Percentiles rank a stretch among this genome's conserved stretches.
These are phyloP conservation scores for Ploettnerulaceae sp. DNA, from an alignment of 2,329 filamentous ascomycete species.

Conservation along the genomic window DNA sequence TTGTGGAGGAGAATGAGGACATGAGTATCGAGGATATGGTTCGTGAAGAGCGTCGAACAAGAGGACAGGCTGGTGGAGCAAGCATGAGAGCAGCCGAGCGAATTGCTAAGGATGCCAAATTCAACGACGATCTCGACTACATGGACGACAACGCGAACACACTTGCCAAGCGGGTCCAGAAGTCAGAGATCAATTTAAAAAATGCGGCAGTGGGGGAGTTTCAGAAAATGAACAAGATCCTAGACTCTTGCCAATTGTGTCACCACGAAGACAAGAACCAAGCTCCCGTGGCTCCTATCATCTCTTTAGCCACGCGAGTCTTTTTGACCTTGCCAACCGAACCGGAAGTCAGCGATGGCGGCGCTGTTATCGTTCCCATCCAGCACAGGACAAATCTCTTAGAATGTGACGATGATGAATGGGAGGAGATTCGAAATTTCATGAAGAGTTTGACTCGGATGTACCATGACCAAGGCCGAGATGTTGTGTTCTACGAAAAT, in stretches of 20 bases:
- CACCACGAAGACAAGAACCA: constrained; percentile 77
- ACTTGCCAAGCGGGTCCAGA: constrained; percentile 80
- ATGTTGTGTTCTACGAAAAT: constrained; percentile 97
- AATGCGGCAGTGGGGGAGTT: constrained; percentile 84
- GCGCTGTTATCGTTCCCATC: constrained; percentile 83
- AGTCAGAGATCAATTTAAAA: constrained; percentile 81
- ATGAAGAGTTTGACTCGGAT: constrained; percentile 94
- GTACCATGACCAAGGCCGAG: constrained; percentile 89
- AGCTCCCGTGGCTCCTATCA: constrained; percentile 75
- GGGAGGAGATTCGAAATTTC: constrained; percentile 98
- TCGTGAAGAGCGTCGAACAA: constrained; percentile 83
- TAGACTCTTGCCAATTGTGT: constrained; percentile 86
- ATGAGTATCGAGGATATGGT: constrained; percentile 98
- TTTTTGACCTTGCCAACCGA: constrained; percentile 87
- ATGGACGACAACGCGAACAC: constrained; percentile 95
- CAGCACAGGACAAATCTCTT: constrained; percentile 84
- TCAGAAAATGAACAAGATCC: constrained; percentile 79
- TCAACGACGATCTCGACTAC: constrained; percentile 89
- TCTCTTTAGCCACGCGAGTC: constrained; percentile 80
- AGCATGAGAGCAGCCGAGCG: constrained; percentile 80
- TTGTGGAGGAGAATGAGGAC: constrained; percentile 86
- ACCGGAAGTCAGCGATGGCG: constrained; percentile 78
- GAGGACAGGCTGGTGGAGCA: constrained; percentile 72
- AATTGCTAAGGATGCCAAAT: constrained; percentile 89
- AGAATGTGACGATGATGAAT: constrained; percentile 98